phyloP scores from a whole-genome alignment of 768 basidiomycete genomes.

The Mrakia frigida region DNA sequence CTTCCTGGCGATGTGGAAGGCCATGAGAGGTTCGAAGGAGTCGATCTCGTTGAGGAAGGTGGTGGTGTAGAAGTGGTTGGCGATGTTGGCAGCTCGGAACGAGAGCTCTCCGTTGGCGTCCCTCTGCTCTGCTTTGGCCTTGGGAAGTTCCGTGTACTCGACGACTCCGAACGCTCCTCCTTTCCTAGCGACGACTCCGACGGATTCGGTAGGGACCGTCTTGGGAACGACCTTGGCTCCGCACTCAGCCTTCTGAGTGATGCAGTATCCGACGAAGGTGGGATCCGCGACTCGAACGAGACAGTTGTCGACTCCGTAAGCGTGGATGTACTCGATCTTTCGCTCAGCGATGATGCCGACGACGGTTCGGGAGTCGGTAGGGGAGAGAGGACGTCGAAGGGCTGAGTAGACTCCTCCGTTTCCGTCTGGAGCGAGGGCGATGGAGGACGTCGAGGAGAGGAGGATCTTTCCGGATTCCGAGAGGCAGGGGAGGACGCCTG shows the following conservation, averaged over 20 bases:
- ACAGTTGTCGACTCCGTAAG: slow-evolving; percentile 98
- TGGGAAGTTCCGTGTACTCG: slow-evolving; percentile 93
- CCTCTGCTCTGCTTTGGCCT: slow-evolving; percentile 69
- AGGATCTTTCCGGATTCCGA: slow-evolving; percentile 90
- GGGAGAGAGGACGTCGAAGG: slow-evolving; percentile 64
- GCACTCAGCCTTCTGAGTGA: slow-evolving; percentile 79
- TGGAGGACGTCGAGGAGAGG: slow-evolving; percentile 66
- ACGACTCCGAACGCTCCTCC: slow-evolving; percentile 85
- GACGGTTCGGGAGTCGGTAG: slow-evolving; percentile 62
- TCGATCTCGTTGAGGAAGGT: slow-evolving; percentile 71
- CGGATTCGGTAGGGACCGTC: slow-evolving; percentile 74
- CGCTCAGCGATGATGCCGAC: slow-evolving; percentile 74
- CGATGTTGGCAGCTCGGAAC: slow-evolving; percentile 95
- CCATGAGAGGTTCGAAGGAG: slow-evolving; percentile 76
- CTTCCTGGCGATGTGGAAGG: slow-evolving; percentile 96
- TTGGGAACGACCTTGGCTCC: slow-evolving; percentile 97
- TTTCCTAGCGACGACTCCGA: slow-evolving; percentile 85
- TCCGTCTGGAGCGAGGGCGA: slow-evolving; percentile 96
- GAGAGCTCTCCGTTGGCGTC: slow-evolving; percentile 68
- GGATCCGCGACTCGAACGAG: slow-evolving; percentile 96
- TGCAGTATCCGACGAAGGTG: slow-evolving; percentile 91
- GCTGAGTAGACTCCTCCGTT: slow-evolving; percentile 97
- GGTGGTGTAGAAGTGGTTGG: slow-evolving; percentile 95
- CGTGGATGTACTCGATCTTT: slow-evolving; percentile 80
- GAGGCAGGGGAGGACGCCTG: slow-evolving; percentile 92